Evolutionary conservation across 2,329 filamentous ascomycete genomes (phyloP).

Genomic region (Blumeriella jaapii): DNA sequence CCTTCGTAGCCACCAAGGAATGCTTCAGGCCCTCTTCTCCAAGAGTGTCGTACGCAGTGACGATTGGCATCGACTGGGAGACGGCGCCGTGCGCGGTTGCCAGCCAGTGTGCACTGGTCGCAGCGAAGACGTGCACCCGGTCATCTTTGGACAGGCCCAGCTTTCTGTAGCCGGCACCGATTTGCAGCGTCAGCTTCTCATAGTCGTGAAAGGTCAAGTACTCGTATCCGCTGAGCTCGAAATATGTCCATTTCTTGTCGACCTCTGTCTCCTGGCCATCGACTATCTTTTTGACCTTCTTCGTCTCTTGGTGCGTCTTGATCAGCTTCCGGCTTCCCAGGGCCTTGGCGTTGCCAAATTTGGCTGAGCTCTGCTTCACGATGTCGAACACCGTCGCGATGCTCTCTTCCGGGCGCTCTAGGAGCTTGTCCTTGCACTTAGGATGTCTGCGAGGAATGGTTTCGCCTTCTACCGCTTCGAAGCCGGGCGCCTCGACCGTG

Average conservation of each 20-base stretch:
- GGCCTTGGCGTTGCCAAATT: slow-evolving; percentile 53
- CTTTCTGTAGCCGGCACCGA: slow-evolving; percentile 61
- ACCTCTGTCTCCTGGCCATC: slow-evolving; percentile 70
- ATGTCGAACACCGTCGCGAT: slow-evolving; percentile 68
- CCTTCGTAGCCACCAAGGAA: slow-evolving; percentile 70
- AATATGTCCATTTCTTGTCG: slow-evolving; percentile 83
- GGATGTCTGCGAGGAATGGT: slow-evolving; percentile 57
- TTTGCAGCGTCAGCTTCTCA: slow-evolving; percentile 53
- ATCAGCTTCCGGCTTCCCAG: slow-evolving; percentile 63
- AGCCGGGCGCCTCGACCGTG: slow-evolving; percentile 48
- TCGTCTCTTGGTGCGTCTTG: slow-evolving; percentile 69
- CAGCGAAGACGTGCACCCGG: slow-evolving; percentile 68
- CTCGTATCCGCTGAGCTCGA: slow-evolving; percentile 68
- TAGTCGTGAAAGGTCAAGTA: slow-evolving; percentile 73
- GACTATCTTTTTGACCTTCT: slow-evolving; percentile 81
- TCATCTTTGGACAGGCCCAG: slow-evolving; percentile 59
- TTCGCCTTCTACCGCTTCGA: slow-evolving; percentile 49
- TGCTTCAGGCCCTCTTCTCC: slow-evolving; percentile 76
- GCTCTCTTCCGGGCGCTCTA: slow-evolving; percentile 39
- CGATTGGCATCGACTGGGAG: slow-evolving; percentile 82
- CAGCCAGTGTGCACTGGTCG: slow-evolving; percentile 65
- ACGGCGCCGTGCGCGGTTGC: slow-evolving; percentile 65
- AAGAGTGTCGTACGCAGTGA: slow-evolving; percentile 90
- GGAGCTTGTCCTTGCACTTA: slow-evolving; percentile 44
- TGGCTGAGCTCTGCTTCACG: slow-evolving; percentile 52